Percentiles rank a stretch among this genome's conserved stretches.
phyloP scores from a whole-genome alignment of 192 early-diverging fungal genomes.

The Obelidium mucronatum region DNA sequence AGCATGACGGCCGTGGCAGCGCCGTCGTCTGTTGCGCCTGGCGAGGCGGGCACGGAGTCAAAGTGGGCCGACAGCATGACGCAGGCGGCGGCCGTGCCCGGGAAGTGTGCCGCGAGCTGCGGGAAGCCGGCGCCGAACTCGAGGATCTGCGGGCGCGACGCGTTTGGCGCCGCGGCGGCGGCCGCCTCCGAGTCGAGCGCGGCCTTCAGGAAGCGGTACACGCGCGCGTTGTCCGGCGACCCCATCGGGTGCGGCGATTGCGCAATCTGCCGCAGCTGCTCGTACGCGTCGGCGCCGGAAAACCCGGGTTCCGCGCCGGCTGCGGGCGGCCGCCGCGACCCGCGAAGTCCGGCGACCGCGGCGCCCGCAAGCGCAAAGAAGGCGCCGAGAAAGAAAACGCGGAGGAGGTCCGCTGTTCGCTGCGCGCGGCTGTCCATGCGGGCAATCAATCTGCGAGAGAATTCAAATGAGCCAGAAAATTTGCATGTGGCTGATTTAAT shows the following conservation, averaged over 20 bases:
- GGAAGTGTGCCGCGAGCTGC: background rate
- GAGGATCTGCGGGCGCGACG: background rate
- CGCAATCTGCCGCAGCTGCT: background rate
- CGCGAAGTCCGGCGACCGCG: no score
- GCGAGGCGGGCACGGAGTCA: constrained; percentile 40
- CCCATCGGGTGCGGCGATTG: background rate
- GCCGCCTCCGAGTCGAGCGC: background rate
- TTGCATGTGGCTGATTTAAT: no score
- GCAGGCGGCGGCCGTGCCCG: background rate
- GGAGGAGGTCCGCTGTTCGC: no score
- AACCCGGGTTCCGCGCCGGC: background rate
- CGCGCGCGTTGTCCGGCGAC: background rate
- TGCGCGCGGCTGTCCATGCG: no score
- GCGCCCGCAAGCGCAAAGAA: no score
- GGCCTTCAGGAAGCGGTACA: background rate
- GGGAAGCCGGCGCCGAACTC: background rate
- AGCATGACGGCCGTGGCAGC: constrained; percentile 45
- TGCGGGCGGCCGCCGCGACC: no score
- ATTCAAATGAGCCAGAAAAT: no score
- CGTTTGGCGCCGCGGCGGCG: background rate
- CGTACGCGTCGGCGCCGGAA: background rate
- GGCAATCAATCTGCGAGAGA: no score
- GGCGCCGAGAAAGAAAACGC: no score
- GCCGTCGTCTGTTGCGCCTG: constrained; percentile 55
- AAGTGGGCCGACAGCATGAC: constrained; percentile 52